Evolutionary conservation across 2,329 filamentous ascomycete species (phyloP), one percentile per base, ranked within the genome.

Genomic region (Chrysosporium keratinophilum): DNA sequence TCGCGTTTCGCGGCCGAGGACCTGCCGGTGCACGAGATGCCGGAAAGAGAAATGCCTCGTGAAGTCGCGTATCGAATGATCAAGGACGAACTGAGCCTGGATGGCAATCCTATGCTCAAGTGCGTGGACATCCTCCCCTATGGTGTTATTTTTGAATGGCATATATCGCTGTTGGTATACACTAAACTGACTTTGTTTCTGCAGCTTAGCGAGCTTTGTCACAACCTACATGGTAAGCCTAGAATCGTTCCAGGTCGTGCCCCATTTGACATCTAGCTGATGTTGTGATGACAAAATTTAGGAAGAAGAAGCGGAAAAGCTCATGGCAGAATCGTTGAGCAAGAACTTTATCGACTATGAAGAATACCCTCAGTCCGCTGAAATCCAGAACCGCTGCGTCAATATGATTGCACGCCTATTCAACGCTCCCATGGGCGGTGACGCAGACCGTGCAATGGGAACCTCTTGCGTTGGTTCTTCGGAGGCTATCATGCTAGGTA

Each of bases 31-130:
- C 76, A 86, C 65, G 85, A 89, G 73, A 96, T 97, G 81, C 89
- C 91, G 1, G 88, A 95, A 63, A 65, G 73, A 17, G 87, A 94
- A 71, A 95, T 96, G 90, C 91, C 91, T 43, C 83, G 81, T 62
- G 87, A 95, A 61, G 80, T 95, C 50, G 91, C 91, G n/a, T 95
- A 96, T 70, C 84, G 89, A 47, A 86, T 96, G 87, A 96, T 96
- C 77, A 91, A 88, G 76, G 91, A 96, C 68, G 88, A 95, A 66
- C 76, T 96, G 59, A 93, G 87, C 59, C 76, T 96, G 50, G 91
- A 97, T 67, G 89, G 89, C 54, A 94, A 91, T 62, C 88, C 89
- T 7, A 91, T 89, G 77, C 78, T 95, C 50, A 76, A 76, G 71
- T 74, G 63, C 50, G 66, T 60, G 10, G 7, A 14, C 14, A 28